Conservation (phyloP, 108 stramenopile species). For the Nitzschia putrida region DNA sequence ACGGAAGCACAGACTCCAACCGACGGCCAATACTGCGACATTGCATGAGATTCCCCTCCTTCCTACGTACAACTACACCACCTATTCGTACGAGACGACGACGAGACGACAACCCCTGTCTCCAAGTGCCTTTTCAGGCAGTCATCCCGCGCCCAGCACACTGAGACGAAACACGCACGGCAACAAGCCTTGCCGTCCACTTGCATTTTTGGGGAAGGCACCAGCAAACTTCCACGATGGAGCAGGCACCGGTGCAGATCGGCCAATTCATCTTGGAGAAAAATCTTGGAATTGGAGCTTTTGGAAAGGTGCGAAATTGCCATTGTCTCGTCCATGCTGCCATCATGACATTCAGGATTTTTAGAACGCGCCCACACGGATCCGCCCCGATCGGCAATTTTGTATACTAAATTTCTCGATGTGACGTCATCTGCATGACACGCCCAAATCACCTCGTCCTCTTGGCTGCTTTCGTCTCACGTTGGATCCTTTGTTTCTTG, state of each 20-base stretch:
- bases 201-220: neutral
- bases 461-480: slow-evolving; percentile 6
- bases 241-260: slow-evolving; percentile 90
- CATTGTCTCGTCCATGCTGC: slow-evolving; percentile 1
- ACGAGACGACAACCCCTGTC: no score
- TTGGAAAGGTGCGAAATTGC: slow-evolving; percentile 86
- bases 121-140: neutral
- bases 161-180: neutral
- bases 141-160: slow-evolving; percentile 1
- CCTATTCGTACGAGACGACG: no score
- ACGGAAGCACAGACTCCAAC: no score
- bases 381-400: neutral
- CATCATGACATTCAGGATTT: slow-evolving; percentile 6
- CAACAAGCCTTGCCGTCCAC: neutral
- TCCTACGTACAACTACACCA: no score
- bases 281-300: slow-evolving; percentile 99
- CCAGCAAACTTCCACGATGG: slow-evolving; percentile 47
- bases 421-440: slow-evolving; percentile 33
- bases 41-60: no score
- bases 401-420: slow-evolving; percentile 29
- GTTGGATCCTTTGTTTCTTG: slow-evolving; percentile 2
- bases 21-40: no score
- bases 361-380: neutral
- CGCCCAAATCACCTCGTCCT: slow-evolving; percentile 2
- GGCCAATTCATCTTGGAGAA: slow-evolving; percentile 98